Evolutionary conservation across 768 basidiomycete species (phyloP), one percentile per base, ranked within the genome.

Genomic region (Rickenella mellea): DNA sequence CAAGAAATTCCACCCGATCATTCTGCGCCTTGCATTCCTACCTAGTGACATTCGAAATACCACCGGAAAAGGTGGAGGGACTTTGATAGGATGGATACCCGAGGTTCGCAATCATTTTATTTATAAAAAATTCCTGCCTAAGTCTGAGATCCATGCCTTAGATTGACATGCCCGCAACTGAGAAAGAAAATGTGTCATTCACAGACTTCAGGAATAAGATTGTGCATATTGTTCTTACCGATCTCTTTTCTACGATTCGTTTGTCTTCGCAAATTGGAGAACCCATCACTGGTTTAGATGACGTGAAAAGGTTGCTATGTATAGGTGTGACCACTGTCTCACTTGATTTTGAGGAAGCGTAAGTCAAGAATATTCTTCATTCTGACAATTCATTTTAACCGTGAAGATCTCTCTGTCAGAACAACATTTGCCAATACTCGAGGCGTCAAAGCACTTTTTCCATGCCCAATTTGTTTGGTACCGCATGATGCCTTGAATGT

Each of bases 11-110:
- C 55, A 57, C 42, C 61, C 58, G 0, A 56, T 61, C 48, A 24
- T 61, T 3, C 17, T 59, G 7, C 55, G 54, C 0, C 32, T 56
- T 8, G 47, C 46, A 6, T 59, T 49, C 45, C 56, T 58, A 20
- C 60, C 59, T 27, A 17, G 49, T 22, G n/a, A 48, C 6, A 58
- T 63, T 15, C 40, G 55, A 15, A 63, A 63, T 44, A 57, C 48
- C 0, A 60, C 60, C 15, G 61, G 61, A 12, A 62, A 62, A 45
- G 60, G 61, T 9, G 60, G 61, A 6, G 58, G 60, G 11, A 39
- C 58, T 11, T 44, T 63, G 0, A 6, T 60, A 9, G 55, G 56
- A 7, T 60, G 57, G 36, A 58, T 61, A 53, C 53, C 52, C 5
- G 44, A 50, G 17, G 61, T 61, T 45, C 20, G 24, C 36, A n/a